These are phyloP conservation scores for Trichoderma cornu-damae DNA, from an alignment of 2,329 filamentous ascomycete species.

Conservation along the genomic window DNA sequence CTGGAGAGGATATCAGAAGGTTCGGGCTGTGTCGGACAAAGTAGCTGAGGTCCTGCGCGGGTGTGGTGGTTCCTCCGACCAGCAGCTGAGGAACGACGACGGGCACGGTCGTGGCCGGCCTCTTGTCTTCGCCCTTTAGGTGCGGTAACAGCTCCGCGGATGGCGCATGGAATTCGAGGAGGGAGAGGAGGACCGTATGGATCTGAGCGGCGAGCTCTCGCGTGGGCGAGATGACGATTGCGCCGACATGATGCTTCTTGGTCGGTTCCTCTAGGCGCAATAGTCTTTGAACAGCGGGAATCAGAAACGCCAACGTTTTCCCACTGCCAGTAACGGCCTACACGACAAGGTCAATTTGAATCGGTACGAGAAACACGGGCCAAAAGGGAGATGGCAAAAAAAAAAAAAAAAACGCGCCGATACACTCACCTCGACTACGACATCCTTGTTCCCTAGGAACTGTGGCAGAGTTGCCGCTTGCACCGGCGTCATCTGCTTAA, in stretches of 20 bases:
- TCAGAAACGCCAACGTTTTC: conserved; percentile 81
- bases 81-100: conserved; percentile 81
- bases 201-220: conserved; percentile 91
- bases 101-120: conserved; percentile 40
- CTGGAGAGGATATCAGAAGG: conserved; percentile 83
- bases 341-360: not conserved
- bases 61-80: conserved; percentile 71
- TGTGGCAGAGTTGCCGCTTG: conserved; percentile 87
- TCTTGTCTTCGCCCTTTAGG: conserved; percentile 52
- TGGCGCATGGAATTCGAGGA: conserved; percentile 77
- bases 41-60: conserved; percentile 77
- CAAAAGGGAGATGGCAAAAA: not conserved
- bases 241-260: conserved; percentile 84
- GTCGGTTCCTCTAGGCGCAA: conserved; percentile 74
- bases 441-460: conserved; percentile 84
- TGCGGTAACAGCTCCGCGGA: conserved; percentile 62
- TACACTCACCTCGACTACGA: conserved; percentile 68
- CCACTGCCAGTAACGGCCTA: conserved; percentile 84
- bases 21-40: conserved; percentile 86
- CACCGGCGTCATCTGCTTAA: conserved; percentile 85
- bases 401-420: not conserved
- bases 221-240: conserved; percentile 85
- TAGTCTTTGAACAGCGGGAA: conserved; percentile 78
- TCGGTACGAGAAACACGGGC: not conserved
- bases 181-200: conserved; percentile 67